phyloP scores from a whole-genome alignment of 148 eudicot species.

The Camellia japonica region DNA sequence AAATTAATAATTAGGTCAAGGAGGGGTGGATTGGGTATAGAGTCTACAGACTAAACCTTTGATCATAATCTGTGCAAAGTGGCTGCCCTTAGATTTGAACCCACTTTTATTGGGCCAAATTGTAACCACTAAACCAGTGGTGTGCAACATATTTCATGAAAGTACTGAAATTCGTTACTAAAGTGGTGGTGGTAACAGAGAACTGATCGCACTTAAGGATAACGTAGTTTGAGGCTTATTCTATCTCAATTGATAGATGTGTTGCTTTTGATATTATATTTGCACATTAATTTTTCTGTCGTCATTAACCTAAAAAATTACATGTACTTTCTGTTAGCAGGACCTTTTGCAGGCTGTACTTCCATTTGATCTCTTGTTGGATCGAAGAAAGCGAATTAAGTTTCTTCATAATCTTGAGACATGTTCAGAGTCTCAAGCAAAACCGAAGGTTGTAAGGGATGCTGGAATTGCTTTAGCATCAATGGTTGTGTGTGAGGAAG shows the following conservation, averaged over 20 bases:
- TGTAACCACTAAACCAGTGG: too few relatives aligned
- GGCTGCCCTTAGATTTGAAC: too few relatives aligned
- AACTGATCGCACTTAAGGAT: not conserved
- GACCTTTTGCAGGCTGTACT: constrained; percentile 86
- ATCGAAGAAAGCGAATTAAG: constrained; percentile 66
- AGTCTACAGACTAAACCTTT: too few relatives aligned
- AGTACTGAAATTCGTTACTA: not conserved
- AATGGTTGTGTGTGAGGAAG: constrained; percentile 82
- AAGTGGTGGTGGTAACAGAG: not conserved
- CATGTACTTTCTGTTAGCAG: constrained; percentile 43
- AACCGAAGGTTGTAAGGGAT: constrained; percentile 78
- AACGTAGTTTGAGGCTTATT: not conserved
- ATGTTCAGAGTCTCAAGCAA: constrained; percentile 43
- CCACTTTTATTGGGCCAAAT: too few relatives aligned
- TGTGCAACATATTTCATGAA: not conserved
- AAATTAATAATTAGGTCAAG: too few relatives aligned
- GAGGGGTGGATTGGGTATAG: too few relatives aligned
- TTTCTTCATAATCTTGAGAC: constrained; percentile 44
- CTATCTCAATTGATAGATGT: not conserved
- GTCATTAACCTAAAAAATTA: not conserved
- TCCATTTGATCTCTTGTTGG: constrained; percentile 80
- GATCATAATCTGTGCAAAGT: too few relatives aligned
- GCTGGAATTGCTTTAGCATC: constrained; percentile 83
- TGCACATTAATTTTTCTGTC: not conserved
- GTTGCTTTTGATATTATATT: constrained; percentile 1